Conservation (phyloP, 176 grass and related monocot genomes). For the Cocos nucifera region DNA sequence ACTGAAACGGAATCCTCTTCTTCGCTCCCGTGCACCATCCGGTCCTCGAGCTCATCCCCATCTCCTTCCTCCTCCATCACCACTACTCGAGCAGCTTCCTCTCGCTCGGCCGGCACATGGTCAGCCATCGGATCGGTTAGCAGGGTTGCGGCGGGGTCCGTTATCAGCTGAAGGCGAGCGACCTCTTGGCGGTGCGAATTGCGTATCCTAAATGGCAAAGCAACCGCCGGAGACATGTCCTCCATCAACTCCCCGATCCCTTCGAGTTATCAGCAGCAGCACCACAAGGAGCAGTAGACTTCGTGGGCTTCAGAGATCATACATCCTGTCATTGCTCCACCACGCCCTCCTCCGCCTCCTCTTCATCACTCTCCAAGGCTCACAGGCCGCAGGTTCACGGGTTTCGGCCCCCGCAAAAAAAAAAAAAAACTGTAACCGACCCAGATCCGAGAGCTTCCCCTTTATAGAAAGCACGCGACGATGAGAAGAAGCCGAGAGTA, state of each 20-base stretch:
- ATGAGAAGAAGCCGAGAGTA: background rate
- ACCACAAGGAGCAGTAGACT: no score
- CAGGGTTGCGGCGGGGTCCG: constrained; percentile 1
- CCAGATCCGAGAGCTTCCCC: constrained; percentile 2
- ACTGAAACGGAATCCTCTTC: no score
- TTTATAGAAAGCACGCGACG: background rate
- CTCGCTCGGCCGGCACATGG: constrained; percentile 22
- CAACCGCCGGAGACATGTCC: constrained; percentile 29
- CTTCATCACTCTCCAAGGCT: constrained; percentile 8
- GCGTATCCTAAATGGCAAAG: constrained; percentile 3
- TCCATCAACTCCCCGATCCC: constrained; percentile 35
- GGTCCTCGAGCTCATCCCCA: background rate
- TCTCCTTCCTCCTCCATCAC: constrained; percentile 27
- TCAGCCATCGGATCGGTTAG: constrained; percentile 14
- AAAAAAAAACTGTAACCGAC: background rate
- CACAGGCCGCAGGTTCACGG: background rate
- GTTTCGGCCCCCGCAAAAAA: background rate
- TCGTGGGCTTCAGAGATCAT: background rate
- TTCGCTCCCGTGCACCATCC: no score
- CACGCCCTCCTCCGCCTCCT: background rate
- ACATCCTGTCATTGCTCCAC: background rate
- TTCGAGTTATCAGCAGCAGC: background rate
- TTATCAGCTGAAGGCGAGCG: constrained; percentile 31
- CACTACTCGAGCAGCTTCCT: background rate
- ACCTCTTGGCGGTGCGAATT: constrained; percentile 2